These are phyloP conservation scores for Tulasnella sp. DNA, from an alignment of 768 basidiomycete genomes.

Conservation along the genomic window DNA sequence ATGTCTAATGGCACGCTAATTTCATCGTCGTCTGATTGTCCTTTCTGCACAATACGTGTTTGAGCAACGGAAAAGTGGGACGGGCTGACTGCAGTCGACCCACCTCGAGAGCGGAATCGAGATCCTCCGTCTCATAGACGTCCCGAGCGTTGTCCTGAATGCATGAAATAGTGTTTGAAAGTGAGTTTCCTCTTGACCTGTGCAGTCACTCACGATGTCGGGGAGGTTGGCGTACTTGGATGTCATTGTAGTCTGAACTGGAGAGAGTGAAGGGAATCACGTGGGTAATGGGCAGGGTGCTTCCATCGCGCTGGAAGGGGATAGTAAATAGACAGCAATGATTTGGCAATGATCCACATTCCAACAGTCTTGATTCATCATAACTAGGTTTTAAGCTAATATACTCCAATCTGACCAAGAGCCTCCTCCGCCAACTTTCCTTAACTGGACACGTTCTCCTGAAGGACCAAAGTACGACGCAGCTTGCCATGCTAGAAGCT, in stretches of 20 bases:
- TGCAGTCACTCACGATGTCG: conserved; percentile 63
- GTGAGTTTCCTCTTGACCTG: background rate
- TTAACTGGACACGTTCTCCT: conserved; percentile 73
- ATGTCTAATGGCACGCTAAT: conserved; percentile 31
- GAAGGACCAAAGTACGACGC: conserved; percentile 71
- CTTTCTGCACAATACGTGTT: conserved; percentile 31
- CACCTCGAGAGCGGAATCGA: conserved; percentile 48
- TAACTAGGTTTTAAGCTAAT: background rate
- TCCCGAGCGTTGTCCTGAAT: conserved; percentile 81
- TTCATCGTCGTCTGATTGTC: conserved; percentile 30
- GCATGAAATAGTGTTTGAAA: background rate
- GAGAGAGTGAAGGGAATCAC: background rate
- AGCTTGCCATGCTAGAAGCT: conserved; percentile 71
- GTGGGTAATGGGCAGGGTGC: background rate
- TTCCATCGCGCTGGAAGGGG: background rate
- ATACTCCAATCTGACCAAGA: conserved; percentile 20
- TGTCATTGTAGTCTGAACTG: conserved; percentile 9
- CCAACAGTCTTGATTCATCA: background rate
- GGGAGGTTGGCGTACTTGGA: conserved; percentile 81
- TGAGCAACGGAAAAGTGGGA: background rate
- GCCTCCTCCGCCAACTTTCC: conserved; percentile 39
- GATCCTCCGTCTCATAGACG: conserved; percentile 86
- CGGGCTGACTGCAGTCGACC: conserved; percentile 25
- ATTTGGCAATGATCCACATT: background rate
- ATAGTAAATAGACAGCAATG: too few relatives aligned